These are phyloP conservation scores for Kwoniella mangroviensis DNA, from an alignment of 768 basidiomycete species.

Conservation along the genomic window DNA sequence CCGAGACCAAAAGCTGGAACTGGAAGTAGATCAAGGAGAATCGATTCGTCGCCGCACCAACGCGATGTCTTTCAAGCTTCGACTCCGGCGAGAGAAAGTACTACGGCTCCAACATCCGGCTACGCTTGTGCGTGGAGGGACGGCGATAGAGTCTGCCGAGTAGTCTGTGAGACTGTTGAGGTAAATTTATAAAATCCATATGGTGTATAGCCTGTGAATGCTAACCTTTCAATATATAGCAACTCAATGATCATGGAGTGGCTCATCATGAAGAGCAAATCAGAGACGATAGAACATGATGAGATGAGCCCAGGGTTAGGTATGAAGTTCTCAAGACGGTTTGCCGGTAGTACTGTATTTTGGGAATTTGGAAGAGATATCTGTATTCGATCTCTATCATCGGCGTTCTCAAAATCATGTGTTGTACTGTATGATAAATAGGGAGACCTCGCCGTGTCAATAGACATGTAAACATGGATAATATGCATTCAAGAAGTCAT, in stretches of 20 bases:
- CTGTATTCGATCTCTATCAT: too few species aligned
- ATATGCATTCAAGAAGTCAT: too few species aligned
- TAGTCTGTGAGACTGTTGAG: conserved; percentile 24
- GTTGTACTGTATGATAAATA: too few species aligned
- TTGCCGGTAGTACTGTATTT: neutral
- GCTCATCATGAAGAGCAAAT: conserved; percentile 10
- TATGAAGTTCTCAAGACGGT: too few species aligned
- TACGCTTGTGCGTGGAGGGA: conserved; percentile 22
- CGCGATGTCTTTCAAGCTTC: neutral
- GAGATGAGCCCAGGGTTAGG: too few species aligned
- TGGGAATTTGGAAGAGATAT: neutral
- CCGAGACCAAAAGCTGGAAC: neutral
- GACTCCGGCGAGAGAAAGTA: too few species aligned
- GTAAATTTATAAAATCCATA: conserved; percentile 9
- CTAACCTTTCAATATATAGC: conserved; percentile 1
- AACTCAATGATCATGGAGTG: conserved; percentile 18
- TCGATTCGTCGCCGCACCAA: too few species aligned
- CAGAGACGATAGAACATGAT: neutral
- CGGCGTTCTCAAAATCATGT: too few species aligned
- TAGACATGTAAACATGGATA: too few species aligned
- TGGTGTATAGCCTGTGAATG: neutral
- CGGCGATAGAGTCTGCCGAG: conserved; percentile 14
- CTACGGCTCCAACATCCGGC: neutral
- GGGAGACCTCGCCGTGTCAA: too few species aligned
- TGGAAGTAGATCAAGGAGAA: neutral